These are phyloP conservation scores for Saxophila tyrrhenica DNA, from an alignment of 495 filamentous ascomycete species.

Conservation along the genomic window DNA sequence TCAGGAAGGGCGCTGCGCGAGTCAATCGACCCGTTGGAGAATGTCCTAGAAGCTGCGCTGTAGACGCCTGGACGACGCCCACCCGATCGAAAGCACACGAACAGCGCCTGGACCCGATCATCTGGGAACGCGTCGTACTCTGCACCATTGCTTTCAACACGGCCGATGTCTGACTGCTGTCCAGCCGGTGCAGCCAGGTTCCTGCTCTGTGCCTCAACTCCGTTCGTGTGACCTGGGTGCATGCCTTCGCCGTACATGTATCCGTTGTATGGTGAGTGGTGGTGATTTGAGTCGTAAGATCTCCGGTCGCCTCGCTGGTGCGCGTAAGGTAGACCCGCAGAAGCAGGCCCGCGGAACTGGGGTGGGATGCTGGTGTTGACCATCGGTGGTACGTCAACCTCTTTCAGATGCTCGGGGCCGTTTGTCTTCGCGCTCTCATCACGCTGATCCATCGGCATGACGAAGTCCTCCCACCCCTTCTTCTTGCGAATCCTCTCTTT, in stretches of 20 bases:
- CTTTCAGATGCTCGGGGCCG: constrained; percentile 35
- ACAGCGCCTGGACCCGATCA: constrained; percentile 42
- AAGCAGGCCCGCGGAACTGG: constrained; percentile 7
- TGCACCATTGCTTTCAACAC: not conserved
- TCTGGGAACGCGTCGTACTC: constrained; percentile 40
- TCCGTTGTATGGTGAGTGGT: too few relatives aligned
- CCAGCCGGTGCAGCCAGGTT: not conserved
- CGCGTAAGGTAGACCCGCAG: not conserved
- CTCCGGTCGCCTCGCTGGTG: constrained; percentile 7
- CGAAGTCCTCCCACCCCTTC: constrained; percentile 71
- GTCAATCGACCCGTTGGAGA: constrained; percentile 48
- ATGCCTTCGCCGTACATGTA: too few relatives aligned
- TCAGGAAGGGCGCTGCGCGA: constrained; percentile 30
- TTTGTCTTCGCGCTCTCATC: constrained; percentile 50
- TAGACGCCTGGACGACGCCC: constrained; percentile 15
- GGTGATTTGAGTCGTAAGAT: constrained; percentile 10
- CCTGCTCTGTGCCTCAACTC: constrained; percentile 11
- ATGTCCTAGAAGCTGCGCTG: constrained; percentile 36
- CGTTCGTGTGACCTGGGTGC: too few relatives aligned
- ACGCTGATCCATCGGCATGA: constrained; percentile 52
- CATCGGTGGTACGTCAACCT: constrained; percentile 26
- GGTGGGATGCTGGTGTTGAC: not conserved
- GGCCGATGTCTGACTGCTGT: not conserved
- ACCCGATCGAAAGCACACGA: constrained; percentile 34
- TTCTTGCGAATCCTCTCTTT: constrained; percentile 66